A percentile compares a stretch with the other conserved stretches of the same genome.
phyloP scores from a whole-genome alignment of 1,284 basidiomycete species.

The Cystobasidium sp. region DNA sequence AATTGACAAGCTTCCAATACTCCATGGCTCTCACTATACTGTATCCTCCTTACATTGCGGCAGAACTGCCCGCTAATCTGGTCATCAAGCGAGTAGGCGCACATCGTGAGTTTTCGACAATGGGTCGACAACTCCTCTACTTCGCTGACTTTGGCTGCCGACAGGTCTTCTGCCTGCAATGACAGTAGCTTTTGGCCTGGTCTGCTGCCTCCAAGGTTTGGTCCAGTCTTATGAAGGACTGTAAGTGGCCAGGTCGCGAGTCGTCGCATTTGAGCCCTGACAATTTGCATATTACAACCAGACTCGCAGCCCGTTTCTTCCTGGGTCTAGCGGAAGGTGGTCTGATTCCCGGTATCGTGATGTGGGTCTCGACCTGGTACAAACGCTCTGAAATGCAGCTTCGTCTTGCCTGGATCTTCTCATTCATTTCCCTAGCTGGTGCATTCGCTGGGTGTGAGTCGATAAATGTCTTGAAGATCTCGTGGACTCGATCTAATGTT shows the following conservation, averaged over 20 bases:
- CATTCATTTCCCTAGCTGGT: slow-evolving; percentile 21
- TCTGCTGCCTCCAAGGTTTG: slow-evolving; percentile 57
- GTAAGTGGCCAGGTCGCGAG: background rate
- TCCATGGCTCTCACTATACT: slow-evolving; percentile 41
- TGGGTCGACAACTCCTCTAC: background rate
- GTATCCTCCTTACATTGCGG: slow-evolving; percentile 46
- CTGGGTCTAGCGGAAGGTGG: slow-evolving; percentile 25
- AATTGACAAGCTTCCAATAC: slow-evolving; percentile 43
- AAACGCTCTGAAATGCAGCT: slow-evolving; percentile 17
- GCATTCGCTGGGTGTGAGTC: slow-evolving; percentile 24
- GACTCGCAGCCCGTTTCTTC: slow-evolving; percentile 26
- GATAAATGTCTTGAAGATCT: background rate
- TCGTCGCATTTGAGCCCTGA: too few relatives aligned
- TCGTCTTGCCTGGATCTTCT: slow-evolving; percentile 8
- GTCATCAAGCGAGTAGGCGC: slow-evolving; percentile 45
- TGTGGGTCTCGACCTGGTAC: slow-evolving; percentile 23
- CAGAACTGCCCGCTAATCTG: slow-evolving; percentile 53
- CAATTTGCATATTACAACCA: background rate
- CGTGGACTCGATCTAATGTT: background rate
- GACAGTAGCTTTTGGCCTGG: slow-evolving; percentile 11
- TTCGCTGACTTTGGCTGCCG: background rate
- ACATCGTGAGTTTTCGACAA: background rate
- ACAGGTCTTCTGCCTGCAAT: slow-evolving; percentile 8
- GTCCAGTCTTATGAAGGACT: slow-evolving; percentile 64
- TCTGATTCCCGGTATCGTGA: slow-evolving; percentile 18